A percentile compares a stretch with the other conserved stretches of the same genome.
phyloP scores from a whole-genome alignment of 768 basidiomycete species.

The Boletus rubroflammeus region DNA sequence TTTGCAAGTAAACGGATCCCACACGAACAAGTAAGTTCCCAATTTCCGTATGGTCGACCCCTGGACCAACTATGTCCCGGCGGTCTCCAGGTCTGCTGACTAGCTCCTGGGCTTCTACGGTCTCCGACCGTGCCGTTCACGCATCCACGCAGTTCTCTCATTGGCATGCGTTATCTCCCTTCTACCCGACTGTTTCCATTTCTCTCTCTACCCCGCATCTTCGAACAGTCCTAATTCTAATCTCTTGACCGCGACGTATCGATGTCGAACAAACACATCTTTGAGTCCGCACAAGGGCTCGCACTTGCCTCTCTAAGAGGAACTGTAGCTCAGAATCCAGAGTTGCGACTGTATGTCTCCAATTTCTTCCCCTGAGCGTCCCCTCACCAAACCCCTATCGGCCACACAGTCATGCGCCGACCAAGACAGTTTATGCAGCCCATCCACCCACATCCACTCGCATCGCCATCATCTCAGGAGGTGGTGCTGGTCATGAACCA shows the following conservation, averaged over 20 bases:
- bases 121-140: background rate
- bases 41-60: too few species aligned
- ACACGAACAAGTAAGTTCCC: too few species aligned
- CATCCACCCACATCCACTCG: slow-evolving; percentile 18
- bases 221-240: too few species aligned
- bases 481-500: slow-evolving; percentile 59
- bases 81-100: too few species aligned
- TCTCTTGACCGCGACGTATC: background rate
- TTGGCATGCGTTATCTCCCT: too few species aligned
- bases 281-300: slow-evolving; percentile 35
- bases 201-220: background rate
- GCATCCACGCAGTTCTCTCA: background rate
- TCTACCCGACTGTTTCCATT: background rate
- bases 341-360: slow-evolving; percentile 35
- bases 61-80: too few species aligned
- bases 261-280: background rate
- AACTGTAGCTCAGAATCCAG: slow-evolving; percentile 39
- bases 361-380: background rate
- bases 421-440: slow-evolving; percentile 35
- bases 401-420: slow-evolving; percentile 32
- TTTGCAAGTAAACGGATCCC: too few species aligned
- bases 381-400: background rate
- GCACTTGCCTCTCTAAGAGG: slow-evolving; percentile 43
- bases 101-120: background rate
- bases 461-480: slow-evolving; percentile 46